These are phyloP conservation scores for Salicornia ramosissima DNA, from an alignment of 148 eudicot species.

Conservation along the genomic window DNA sequence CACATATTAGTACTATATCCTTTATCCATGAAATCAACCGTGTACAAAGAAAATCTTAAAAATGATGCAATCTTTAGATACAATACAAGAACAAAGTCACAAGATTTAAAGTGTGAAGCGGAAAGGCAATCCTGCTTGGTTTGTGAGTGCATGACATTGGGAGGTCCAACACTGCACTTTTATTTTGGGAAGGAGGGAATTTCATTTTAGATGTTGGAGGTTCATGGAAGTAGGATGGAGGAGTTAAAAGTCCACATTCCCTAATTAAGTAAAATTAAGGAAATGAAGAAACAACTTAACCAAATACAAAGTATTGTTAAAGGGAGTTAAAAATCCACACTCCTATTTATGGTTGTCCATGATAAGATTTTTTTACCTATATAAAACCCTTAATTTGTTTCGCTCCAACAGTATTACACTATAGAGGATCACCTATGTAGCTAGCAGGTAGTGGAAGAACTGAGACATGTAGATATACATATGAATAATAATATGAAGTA, in stretches of 20 bases:
- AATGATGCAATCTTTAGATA: not conserved
- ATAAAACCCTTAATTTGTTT: too few relatives aligned
- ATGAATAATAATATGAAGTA: not conserved
- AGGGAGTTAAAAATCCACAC: too few relatives aligned
- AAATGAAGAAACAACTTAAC: too few relatives aligned
- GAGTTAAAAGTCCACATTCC: too few relatives aligned
- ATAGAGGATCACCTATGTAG: too few relatives aligned
- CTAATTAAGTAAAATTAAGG: too few relatives aligned
- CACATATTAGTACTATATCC: not conserved
- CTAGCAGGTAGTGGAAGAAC: not conserved
- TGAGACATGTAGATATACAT: not conserved
- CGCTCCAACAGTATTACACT: too few relatives aligned
- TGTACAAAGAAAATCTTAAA: not conserved
- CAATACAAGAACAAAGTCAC: not conserved
- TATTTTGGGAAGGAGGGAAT: not conserved
- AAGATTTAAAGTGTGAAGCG: not conserved
- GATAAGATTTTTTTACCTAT: too few relatives aligned
- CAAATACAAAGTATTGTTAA: too few relatives aligned
- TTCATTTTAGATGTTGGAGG: too few relatives aligned
- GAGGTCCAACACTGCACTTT: not conserved
- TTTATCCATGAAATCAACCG: not conserved
- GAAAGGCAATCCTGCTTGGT: not conserved
- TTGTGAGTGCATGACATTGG: not conserved
- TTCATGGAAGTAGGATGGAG: too few relatives aligned
- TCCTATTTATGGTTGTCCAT: too few relatives aligned